Evolutionary conservation across 140 eudicot genomes (phyloP).

Genomic region (Cichorium intybus): DNA sequence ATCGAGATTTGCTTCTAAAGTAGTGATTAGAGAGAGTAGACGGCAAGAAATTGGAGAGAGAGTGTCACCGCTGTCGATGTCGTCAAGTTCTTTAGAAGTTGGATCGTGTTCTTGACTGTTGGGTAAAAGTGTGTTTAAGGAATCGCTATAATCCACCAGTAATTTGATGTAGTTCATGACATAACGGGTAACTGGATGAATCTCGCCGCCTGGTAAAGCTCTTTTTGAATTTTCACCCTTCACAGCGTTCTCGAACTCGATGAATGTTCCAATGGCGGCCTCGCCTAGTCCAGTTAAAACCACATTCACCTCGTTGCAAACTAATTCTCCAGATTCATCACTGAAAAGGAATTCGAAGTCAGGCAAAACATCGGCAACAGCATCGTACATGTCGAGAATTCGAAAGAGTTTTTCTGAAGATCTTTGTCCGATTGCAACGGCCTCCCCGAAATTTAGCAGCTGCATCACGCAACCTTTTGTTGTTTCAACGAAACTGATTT

Average conservation of each 20-base stretch:
- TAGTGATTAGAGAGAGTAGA: slow-evolving; percentile 51
- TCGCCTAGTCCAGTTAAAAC: slow-evolving; percentile 75
- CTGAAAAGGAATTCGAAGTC: slow-evolving; percentile 57
- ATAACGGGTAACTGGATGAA: slow-evolving; percentile 83
- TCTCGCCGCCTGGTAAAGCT: slow-evolving; percentile 68
- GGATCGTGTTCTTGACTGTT: slow-evolving; percentile 31
- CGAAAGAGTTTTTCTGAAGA: slow-evolving; percentile 84
- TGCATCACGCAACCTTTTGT: slow-evolving; percentile 96
- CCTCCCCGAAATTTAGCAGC: slow-evolving; percentile 94
- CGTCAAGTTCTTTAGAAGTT: slow-evolving; percentile 28
- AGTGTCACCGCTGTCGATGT: slow-evolving; percentile 35
- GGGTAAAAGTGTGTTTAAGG: slow-evolving; percentile 54
- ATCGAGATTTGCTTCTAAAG: slow-evolving; percentile 74
- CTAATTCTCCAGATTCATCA: slow-evolving; percentile 75
- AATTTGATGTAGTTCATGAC: slow-evolving; percentile 88
- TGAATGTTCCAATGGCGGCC: slow-evolving; percentile 79
- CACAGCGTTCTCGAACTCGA: slow-evolving; percentile 85
- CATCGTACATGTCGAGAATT: slow-evolving; percentile 93
- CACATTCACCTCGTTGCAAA: slow-evolving; percentile 67
- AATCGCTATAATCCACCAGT: slow-evolving; percentile 82
- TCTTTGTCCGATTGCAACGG: slow-evolving; percentile 72
- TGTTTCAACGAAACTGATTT: slow-evolving; percentile 79
- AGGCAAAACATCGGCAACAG: slow-evolving; percentile 47
- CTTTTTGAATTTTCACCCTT: slow-evolving; percentile 71
- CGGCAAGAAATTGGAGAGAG: slow-evolving; percentile 60